These are phyloP conservation scores for Alternaria sp. DNA, from an alignment of 2,329 filamentous ascomycete species.

Conservation along the genomic window DNA sequence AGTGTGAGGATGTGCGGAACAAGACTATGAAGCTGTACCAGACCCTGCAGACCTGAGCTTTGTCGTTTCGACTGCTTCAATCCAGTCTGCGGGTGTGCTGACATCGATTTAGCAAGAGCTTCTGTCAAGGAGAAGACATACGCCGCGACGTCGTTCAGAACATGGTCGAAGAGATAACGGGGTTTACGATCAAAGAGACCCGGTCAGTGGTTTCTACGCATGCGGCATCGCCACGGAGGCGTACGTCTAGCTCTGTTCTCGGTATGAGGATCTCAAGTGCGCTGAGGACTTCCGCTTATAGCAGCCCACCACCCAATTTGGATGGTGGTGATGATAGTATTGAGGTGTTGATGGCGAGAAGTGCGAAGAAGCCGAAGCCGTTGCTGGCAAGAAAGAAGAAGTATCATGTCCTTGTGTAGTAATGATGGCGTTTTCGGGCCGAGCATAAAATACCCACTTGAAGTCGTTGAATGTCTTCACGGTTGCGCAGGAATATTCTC, in stretches of 20 bases:
- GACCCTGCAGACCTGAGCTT: slow-evolving; percentile 21
- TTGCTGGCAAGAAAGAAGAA: slow-evolving; percentile 17
- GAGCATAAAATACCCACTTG: slow-evolving; percentile 8
- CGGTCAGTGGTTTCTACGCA: not conserved
- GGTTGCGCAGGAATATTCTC: not conserved
- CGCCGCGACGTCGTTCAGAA: not conserved
- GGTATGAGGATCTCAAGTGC: slow-evolving; percentile 1
- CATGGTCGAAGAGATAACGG: not conserved
- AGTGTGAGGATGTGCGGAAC: slow-evolving; percentile 45
- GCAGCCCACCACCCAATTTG: slow-evolving; percentile 1
- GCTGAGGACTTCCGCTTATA: not conserved
- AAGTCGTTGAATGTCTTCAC: not conserved
- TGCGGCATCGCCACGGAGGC: not conserved
- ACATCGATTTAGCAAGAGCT: not conserved
- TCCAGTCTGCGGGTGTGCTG: slow-evolving; percentile 15
- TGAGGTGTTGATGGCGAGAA: slow-evolving; percentile 1
- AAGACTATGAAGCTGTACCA: slow-evolving; percentile 42
- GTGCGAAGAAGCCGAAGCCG: slow-evolving; percentile 1
- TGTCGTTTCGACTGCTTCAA: not conserved
- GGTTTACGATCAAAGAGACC: not conserved
- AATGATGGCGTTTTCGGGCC: slow-evolving; percentile 12
- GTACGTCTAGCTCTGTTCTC: slow-evolving; percentile 1
- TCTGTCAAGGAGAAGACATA: not conserved
- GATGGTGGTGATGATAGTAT: not conserved
- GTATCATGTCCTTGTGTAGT: slow-evolving; percentile 14